phyloP scores from a whole-genome alignment of 2,329 filamentous ascomycete species.

The Aspergillus ibericus region DNA sequence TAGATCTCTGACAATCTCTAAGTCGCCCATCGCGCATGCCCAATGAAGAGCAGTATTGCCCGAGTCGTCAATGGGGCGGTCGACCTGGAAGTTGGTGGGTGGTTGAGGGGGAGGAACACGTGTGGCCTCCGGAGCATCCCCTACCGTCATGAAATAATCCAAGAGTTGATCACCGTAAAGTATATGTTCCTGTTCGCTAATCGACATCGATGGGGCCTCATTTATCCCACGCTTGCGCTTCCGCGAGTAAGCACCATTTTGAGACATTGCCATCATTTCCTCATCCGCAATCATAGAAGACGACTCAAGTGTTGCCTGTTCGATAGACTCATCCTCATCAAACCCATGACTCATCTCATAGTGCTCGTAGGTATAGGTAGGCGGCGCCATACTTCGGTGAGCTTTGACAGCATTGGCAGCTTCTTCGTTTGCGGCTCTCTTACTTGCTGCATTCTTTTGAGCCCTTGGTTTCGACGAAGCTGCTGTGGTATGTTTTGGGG shows the following conservation, averaged over 20 bases:
- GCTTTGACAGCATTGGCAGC: slow-evolving; percentile 34
- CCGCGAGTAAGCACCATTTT: slow-evolving; percentile 55
- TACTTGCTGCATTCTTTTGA: slow-evolving; percentile 65
- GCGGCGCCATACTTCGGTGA: slow-evolving; percentile 36
- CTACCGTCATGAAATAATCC: slow-evolving; percentile 91
- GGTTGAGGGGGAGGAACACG: slow-evolving; percentile 66
- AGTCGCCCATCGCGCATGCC: slow-evolving; percentile 95
- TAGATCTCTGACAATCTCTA: slow-evolving; percentile 85
- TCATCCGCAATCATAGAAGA: slow-evolving; percentile 84
- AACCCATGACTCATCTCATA: slow-evolving; percentile 65
- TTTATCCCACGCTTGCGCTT: slow-evolving; percentile 78
- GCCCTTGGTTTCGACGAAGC: slow-evolving; percentile 77
- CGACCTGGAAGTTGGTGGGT: slow-evolving; percentile 80
- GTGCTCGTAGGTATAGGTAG: slow-evolving; percentile 56
- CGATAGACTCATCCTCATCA: slow-evolving; percentile 77
- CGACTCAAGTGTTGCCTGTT: slow-evolving; percentile 79
- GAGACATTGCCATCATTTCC: slow-evolving; percentile 70
- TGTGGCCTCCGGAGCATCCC: slow-evolving; percentile 68
- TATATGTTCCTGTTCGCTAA: slow-evolving; percentile 78
- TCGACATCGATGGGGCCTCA: slow-evolving; percentile 56
- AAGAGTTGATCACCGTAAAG: slow-evolving; percentile 90
- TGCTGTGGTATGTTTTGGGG: slow-evolving; percentile 78
- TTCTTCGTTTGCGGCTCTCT: slow-evolving; percentile 49
- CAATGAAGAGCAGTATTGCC: slow-evolving; percentile 92
- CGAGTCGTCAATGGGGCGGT: slow-evolving; percentile 91